Evolutionary conservation across 73 alveolate species (phyloP).

Genomic region (Uronychia binucleata): DNA sequence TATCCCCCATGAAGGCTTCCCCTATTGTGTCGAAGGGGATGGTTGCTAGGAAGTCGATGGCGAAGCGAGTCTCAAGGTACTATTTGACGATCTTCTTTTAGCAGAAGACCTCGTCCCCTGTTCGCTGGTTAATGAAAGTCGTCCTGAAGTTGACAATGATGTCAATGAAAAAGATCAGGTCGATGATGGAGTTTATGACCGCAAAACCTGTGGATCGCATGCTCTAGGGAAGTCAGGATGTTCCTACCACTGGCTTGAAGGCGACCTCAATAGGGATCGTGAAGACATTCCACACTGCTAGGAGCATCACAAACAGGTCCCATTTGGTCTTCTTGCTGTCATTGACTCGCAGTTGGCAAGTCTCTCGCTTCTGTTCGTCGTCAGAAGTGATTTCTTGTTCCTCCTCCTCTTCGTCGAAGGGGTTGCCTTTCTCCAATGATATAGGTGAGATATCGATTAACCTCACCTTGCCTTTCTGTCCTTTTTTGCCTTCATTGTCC

Average conservation of each 20-base stretch:
- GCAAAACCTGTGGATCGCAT: not conserved
- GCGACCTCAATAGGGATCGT: too few species aligned
- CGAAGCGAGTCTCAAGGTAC: not conserved
- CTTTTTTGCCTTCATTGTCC: too few species aligned
- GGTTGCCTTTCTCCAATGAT: too few species aligned
- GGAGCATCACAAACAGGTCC: too few species aligned
- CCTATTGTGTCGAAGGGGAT: slow-evolving; percentile 7
- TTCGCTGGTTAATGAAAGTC: slow-evolving; percentile 10
- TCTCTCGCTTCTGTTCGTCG: too few species aligned
- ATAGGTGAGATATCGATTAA: too few species aligned
- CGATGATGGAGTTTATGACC: slow-evolving; percentile 19
- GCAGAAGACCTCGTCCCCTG: slow-evolving; percentile 25
- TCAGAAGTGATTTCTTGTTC: too few species aligned
- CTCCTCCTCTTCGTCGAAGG: too few species aligned
- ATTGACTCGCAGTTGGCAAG: too few species aligned
- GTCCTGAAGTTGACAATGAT: slow-evolving; percentile 36
- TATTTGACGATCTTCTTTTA: not conserved
- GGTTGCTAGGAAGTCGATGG: slow-evolving; percentile 9
- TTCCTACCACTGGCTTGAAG: slow-evolving; percentile 11
- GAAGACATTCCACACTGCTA: too few species aligned
- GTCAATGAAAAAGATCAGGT: slow-evolving; percentile 42
- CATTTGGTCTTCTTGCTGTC: not conserved
- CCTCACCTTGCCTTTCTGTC: too few species aligned
- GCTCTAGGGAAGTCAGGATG: not conserved
- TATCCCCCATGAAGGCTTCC: not conserved